phyloP scores from a whole-genome alignment of 75 land plant species.

The Picea glauca region DNA sequence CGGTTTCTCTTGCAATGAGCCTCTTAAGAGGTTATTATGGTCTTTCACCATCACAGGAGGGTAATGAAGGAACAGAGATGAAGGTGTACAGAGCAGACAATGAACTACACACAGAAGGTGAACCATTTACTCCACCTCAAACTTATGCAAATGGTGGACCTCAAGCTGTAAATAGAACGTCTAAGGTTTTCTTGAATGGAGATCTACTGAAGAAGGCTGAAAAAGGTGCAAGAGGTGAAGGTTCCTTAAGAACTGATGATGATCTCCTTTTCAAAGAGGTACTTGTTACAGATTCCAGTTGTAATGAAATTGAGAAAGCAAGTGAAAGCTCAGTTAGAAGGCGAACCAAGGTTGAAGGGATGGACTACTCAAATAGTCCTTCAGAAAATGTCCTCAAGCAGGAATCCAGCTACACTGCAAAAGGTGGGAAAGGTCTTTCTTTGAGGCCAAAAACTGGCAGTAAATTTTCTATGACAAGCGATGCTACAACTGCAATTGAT shows the following conservation, averaged over 20 bases:
- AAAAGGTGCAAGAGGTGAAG: not conserved
- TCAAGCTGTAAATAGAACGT: slow-evolving; percentile 16
- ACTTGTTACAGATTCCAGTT: slow-evolving; percentile 8
- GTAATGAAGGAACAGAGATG: slow-evolving; percentile 35
- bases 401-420: slow-evolving; percentile 23
- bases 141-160: slow-evolving; percentile 15
- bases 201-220: slow-evolving; percentile 11
- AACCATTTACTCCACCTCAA: slow-evolving; percentile 10
- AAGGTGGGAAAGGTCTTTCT: slow-evolving; percentile 27
- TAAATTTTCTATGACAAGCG: slow-evolving; percentile 5
- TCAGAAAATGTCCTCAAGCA: slow-evolving; percentile 33
- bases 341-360: slow-evolving; percentile 26
- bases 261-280: not conserved
- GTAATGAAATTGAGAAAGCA: slow-evolving; percentile 19
- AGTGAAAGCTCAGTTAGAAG: slow-evolving; percentile 25
- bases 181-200: slow-evolving; percentile 25
- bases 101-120: slow-evolving; percentile 24
- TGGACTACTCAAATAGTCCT: slow-evolving; percentile 4
- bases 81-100: slow-evolving; percentile 25
- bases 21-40: slow-evolving; percentile 56
- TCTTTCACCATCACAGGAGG: slow-evolving; percentile 23
- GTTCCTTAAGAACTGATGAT: not conserved
- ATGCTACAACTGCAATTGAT: slow-evolving; percentile 4
- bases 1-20: slow-evolving; percentile 64
- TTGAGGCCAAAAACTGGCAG: slow-evolving; percentile 30